Evolutionary conservation across 169 alveolate genomes (phyloP).

Genomic region (Miamiensis avidus): DNA sequence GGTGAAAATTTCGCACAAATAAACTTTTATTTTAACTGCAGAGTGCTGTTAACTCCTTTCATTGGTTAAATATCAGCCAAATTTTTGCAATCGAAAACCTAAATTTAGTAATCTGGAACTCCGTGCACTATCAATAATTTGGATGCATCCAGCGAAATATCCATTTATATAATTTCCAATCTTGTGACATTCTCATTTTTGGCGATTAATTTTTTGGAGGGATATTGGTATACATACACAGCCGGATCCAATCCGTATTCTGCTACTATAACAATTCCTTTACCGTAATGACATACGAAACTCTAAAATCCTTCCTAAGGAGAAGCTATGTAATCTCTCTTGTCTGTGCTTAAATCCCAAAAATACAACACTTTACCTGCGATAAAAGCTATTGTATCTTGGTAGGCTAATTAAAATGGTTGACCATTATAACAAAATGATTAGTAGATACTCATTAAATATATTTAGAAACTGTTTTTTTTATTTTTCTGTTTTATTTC

Average conservation of each 20-base stretch:
- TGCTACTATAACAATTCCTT: slow-evolving; percentile 62
- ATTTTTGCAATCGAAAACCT: slow-evolving; percentile 47
- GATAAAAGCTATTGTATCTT: slow-evolving; percentile 52
- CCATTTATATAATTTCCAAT: slow-evolving; percentile 58
- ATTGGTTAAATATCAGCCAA: slow-evolving; percentile 47
- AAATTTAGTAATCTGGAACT: slow-evolving; percentile 63
- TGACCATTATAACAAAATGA: slow-evolving; percentile 33
- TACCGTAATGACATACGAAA: slow-evolving; percentile 50
- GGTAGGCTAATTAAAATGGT: slow-evolving; percentile 45
- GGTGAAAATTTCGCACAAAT: slow-evolving; percentile 54
- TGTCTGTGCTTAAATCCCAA: slow-evolving; percentile 62
- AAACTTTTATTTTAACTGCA: slow-evolving; percentile 43
- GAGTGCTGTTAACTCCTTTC: slow-evolving; percentile 20
- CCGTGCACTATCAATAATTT: slow-evolving; percentile 64
- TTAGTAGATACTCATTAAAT: not conserved
- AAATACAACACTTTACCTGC: slow-evolving; percentile 60
- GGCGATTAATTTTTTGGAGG: slow-evolving; percentile 44
- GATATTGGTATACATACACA: slow-evolving; percentile 57
- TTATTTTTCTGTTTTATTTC: not conserved
- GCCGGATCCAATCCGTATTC: slow-evolving; percentile 76
- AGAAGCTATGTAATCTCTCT: slow-evolving; percentile 62
- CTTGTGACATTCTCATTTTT: slow-evolving; percentile 43
- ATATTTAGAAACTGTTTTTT: no score
- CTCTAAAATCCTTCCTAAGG: slow-evolving; percentile 63
- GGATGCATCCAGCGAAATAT: slow-evolving; percentile 62